These are phyloP conservation scores for Tetrapisispora fleetii DNA, from an alignment of 805 yeast genomes.

Conservation along the genomic window DNA sequence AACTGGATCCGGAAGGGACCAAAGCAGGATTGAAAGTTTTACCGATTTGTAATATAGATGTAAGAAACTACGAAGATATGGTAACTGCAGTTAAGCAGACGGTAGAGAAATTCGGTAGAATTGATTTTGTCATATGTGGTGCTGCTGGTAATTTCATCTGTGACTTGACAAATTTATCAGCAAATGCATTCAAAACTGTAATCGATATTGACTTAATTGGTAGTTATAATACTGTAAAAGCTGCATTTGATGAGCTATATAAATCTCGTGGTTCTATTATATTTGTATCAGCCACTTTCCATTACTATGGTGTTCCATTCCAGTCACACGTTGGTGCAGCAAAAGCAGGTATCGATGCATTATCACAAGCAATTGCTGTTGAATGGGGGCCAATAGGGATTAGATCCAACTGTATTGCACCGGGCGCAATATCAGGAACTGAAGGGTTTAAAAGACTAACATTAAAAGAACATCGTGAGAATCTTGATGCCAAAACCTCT, in stretches of 20 bases:
- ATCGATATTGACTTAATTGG: constrained; percentile 82
- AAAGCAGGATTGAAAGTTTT: constrained; percentile 50
- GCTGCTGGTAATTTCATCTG: constrained; percentile 92
- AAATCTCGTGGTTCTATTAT: constrained; percentile 60
- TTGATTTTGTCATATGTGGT: constrained; percentile 86
- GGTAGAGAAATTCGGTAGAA: constrained; percentile 58
- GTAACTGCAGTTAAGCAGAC: constrained; percentile 55
- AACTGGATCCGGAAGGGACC: constrained; percentile 30
- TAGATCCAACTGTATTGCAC: constrained; percentile 77
- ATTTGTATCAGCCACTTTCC: constrained; percentile 83
- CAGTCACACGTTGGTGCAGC: constrained; percentile 92
- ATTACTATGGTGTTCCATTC: constrained; percentile 79
- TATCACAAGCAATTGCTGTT: constrained; percentile 74
- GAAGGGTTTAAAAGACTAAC: constrained; percentile 72
- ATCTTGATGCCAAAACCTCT: constrained; percentile 25
- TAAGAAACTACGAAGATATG: constrained; percentile 55
- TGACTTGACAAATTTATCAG: constrained; percentile 65
- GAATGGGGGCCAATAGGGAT: constrained; percentile 88
- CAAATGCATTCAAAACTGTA: constrained; percentile 85
- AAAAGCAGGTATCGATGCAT: constrained; percentile 89
- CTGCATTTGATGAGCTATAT: constrained; percentile 55
- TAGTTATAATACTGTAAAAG: constrained; percentile 82
- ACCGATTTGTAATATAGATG: constrained; percentile 69
- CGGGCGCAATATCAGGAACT: constrained; percentile 81
- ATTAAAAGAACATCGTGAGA: constrained; percentile 31